These are phyloP conservation scores for Rhizopogon rudus DNA, from an alignment of 768 basidiomycete species.

Conservation along the genomic window DNA sequence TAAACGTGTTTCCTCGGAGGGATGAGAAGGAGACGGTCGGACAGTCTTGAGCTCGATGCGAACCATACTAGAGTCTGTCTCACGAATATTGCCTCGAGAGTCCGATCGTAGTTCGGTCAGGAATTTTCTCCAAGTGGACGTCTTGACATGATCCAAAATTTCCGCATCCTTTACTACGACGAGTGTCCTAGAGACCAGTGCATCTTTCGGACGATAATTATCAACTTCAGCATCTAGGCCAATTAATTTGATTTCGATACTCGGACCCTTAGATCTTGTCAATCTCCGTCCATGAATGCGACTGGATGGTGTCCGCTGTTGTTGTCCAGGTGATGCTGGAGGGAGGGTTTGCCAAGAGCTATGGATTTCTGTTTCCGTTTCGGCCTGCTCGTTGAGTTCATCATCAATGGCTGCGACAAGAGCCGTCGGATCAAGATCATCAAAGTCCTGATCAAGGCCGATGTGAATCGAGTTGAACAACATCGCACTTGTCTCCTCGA, in stretches of 20 bases:
- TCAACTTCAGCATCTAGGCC: slow-evolving; percentile 66
- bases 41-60: slow-evolving; percentile 75
- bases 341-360: slow-evolving; percentile 91
- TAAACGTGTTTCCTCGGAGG: slow-evolving; percentile 73
- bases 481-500: slow-evolving; percentile 66
- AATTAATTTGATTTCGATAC: slow-evolving; percentile 78
- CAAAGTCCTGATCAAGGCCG: slow-evolving; percentile 76
- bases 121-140: slow-evolving; percentile 98
- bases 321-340: slow-evolving; percentile 41
- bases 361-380: slow-evolving; percentile 55
- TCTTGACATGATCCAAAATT: slow-evolving; percentile 96
- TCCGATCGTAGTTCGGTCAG: slow-evolving; percentile 82
- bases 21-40: slow-evolving; percentile 61
- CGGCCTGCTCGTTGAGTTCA: slow-evolving; percentile 72
- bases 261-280: slow-evolving; percentile 68
- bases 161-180: slow-evolving; percentile 71
- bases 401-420: slow-evolving; percentile 92
- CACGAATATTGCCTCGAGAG: slow-evolving; percentile 81
- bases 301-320: slow-evolving; percentile 25
- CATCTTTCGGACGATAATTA: slow-evolving; percentile 49
- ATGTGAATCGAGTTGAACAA: slow-evolving; percentile 95
- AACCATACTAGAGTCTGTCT: slow-evolving; percentile 94
- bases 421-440: slow-evolving; percentile 67
- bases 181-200: slow-evolving; percentile 60
- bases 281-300: slow-evolving; percentile 56